phyloP scores from a whole-genome alignment of 192 early-diverging fungal species.

The Spinellus fusiger region DNA sequence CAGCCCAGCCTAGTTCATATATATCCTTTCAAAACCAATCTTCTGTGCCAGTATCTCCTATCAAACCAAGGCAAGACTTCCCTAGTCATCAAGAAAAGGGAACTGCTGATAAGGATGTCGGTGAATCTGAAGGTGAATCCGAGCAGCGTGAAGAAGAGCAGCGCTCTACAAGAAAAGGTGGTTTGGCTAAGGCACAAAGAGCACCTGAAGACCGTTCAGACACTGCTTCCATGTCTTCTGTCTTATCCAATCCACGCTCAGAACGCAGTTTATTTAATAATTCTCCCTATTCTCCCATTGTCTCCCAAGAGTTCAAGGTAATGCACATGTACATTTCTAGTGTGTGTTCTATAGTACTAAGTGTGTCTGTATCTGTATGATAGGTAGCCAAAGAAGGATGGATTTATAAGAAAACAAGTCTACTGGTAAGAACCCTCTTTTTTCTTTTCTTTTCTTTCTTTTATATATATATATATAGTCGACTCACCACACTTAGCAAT shows the following conservation, averaged over 20 bases:
- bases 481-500: conserved; percentile 27
- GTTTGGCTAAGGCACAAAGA: background rate
- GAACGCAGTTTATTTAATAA: background rate
- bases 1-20: background rate
- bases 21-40: background rate
- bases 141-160: background rate
- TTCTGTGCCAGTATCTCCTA: background rate
- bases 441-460: background rate
- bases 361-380: background rate
- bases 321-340: background rate
- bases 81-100: background rate
- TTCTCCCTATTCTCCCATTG: background rate
- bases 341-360: background rate
- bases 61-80: background rate
- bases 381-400: conserved; percentile 49
- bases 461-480: background rate
- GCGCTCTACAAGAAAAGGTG: background rate
- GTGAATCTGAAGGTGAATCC: background rate
- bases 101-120: background rate
- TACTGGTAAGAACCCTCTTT: conserved; percentile 30
- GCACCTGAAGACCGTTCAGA: background rate
- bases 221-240: background rate
- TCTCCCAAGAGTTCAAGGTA: conserved; percentile 25
- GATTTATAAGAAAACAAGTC: conserved; percentile 39
- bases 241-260: background rate